Evolutionary conservation across 176 grass and related monocot species (phyloP), one percentile per base, ranked within the genome.

Genomic region (Puccinellia tenuiflora): DNA sequence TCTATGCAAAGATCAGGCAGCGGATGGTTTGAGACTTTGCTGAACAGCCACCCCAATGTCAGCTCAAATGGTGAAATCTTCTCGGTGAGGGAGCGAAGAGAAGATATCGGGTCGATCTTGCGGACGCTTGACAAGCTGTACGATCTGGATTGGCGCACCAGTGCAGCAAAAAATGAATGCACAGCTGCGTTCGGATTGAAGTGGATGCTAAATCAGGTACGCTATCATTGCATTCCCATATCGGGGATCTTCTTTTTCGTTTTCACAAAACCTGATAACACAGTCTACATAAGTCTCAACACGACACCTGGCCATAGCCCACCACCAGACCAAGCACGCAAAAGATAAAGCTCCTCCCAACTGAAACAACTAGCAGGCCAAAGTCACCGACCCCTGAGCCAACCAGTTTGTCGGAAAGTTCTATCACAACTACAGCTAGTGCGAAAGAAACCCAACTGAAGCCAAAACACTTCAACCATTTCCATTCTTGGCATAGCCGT

Each of bases 1-100:
- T 97, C 95, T 33, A 97, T 91, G 92, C 95, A 97, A 90, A 94
- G 95, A 87, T 97, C 95, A 65, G 95, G 95, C 43, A 97, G 95
- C 34, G 95, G 95, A 9, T 97, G 95, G 95, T 97, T 97, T 69
- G 95, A 97, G 79, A 97, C 95, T 70, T 63, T 97, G 86, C 84
- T 97, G 65, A 97, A 97, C 65, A 97, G 95, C 88, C 95, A 97
- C 45, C 92, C 92, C 34, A 97, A 97, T 75, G 79, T 97, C 46
- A 97, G 95, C 65, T 97, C 95, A 63, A 94, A 97, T 38, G 95
- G 95, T 14, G 95, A 97, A 74, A 91, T 97, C 4, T 97, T 97
- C 82, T 89, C 90, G 30, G 26, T 88, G 14, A 61, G 51, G 42
- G 61, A 91, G 14, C 91, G 95, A 39, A 87, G 95, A 88, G 59